Evolutionary conservation across 2,329 filamentous ascomycete species (phyloP).

Genomic region (Diaporthe sp.): DNA sequence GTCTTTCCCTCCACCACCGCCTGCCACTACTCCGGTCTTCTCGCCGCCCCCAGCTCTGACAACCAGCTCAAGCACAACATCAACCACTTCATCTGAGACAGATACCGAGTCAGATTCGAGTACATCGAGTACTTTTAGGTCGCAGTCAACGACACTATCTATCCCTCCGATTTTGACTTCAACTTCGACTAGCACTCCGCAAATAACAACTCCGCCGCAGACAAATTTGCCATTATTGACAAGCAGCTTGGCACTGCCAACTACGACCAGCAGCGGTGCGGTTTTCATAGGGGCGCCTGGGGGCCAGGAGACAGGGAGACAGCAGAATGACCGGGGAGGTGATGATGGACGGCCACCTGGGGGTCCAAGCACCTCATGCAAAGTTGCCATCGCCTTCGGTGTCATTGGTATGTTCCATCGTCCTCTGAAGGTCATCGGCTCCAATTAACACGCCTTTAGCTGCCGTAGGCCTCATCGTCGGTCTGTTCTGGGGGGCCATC

Average conservation of each 20-base stretch:
- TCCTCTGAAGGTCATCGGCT: accelerated
- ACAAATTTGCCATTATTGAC: constrained; percentile 8
- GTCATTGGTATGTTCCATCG: constrained; percentile 21
- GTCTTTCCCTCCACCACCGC: not conserved
- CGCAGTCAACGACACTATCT: constrained; percentile 5
- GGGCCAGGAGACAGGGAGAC: constrained; percentile 2
- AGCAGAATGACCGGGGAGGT: not conserved
- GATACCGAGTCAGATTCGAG: constrained; percentile 18
- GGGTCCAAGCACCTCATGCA: constrained; percentile 9
- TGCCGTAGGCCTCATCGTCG: constrained; percentile 36
- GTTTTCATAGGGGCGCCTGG: not conserved
- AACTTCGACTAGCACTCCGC: not conserved
- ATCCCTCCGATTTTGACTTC: constrained; percentile 14
- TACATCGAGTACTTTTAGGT: not conserved
- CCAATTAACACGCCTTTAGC: not conserved
- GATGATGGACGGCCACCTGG: not conserved
- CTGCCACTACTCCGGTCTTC: not conserved
- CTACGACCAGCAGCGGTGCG: constrained; percentile 1
- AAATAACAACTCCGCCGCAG: not conserved
- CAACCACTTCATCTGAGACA: constrained; percentile 1
- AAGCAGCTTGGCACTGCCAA: not conserved
- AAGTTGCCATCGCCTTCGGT: constrained; percentile 40
- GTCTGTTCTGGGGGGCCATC: constrained; percentile 29
- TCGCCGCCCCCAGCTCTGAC: not conserved
- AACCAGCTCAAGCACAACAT: constrained; percentile 6